Conservation (phyloP, 768 basidiomycete genomes). For the Mrakia frigida region DNA sequence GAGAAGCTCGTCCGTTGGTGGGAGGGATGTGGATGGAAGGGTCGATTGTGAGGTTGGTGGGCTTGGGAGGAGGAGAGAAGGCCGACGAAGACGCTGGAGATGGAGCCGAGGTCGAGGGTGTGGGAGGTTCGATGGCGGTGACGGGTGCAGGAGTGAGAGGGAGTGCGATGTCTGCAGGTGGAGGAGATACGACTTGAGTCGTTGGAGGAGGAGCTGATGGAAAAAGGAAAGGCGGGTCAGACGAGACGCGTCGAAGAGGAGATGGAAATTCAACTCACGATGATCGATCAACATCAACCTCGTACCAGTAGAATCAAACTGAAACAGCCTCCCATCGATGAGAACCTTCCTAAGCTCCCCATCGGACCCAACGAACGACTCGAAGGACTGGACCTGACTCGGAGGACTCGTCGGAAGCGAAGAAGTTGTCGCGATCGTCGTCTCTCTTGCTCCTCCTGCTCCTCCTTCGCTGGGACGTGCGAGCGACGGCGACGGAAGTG, state of each 20-base stretch:
- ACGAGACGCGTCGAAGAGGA: background rate
- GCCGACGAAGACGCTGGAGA: background rate
- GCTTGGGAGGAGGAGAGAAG: background rate
- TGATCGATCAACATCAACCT: slow-evolving; percentile 14
- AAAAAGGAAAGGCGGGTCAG: background rate
- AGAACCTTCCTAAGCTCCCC: slow-evolving; percentile 12
- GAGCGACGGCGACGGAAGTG: background rate
- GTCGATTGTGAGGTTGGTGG: background rate
- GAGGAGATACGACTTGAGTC: background rate
- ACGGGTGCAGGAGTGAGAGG: background rate
- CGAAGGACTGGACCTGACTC: background rate
- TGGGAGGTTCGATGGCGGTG: background rate
- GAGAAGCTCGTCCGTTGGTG: background rate
- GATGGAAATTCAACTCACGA: background rate
- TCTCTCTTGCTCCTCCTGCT: background rate
- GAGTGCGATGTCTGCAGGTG: background rate
- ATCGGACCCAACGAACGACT: background rate
- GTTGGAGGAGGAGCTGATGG: background rate
- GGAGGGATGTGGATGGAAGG: background rate
- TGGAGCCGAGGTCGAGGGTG: no score
- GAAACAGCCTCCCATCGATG: slow-evolving; percentile 29
- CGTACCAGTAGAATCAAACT: slow-evolving; percentile 11
- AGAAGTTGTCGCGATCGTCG: no score
- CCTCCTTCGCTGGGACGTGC: background rate
- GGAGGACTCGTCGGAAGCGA: background rate